phyloP scores from a whole-genome alignment of 768 basidiomycete genomes.

The Polyporus arcularius region DNA sequence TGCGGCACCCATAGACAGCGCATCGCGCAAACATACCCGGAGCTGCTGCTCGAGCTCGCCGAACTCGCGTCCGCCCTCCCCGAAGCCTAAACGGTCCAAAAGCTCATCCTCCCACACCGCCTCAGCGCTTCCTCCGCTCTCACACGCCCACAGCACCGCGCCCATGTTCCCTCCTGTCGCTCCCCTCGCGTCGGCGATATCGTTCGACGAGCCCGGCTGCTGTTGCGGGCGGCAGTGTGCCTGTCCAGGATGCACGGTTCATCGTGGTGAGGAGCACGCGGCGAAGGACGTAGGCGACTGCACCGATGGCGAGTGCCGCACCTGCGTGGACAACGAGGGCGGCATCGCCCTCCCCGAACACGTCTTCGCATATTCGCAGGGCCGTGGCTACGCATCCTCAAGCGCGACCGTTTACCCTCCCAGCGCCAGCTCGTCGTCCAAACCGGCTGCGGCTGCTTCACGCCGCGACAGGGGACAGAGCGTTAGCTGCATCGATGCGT shows the following conservation, averaged over 20 bases:
- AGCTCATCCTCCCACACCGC: neutral
- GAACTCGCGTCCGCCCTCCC: constrained; percentile 6
- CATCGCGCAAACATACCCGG: constrained; percentile 12
- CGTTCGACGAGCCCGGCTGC: constrained; percentile 68
- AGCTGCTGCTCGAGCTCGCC: constrained; percentile 11
- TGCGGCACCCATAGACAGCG: neutral
- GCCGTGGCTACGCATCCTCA: neutral
- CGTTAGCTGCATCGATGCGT: constrained; percentile 53
- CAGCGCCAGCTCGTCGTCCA: neutral
- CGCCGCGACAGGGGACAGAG: constrained; percentile 4
- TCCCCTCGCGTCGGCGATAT: constrained; percentile 56
- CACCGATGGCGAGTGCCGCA: constrained; percentile 51
- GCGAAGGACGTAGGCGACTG: constrained; percentile 40
- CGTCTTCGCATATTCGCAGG: constrained; percentile 8
- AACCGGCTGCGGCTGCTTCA: neutral
- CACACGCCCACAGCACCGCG: constrained; percentile 9
- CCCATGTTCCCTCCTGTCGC: constrained; percentile 61
- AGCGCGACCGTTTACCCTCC: neutral
- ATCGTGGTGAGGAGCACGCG: constrained; percentile 56
- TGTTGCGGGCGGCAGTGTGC: constrained; percentile 69
- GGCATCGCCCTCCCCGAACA: constrained; percentile 41
- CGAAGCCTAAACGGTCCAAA: constrained; percentile 17
- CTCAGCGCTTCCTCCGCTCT: constrained; percentile 10
- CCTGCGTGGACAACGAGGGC: constrained; percentile 57
- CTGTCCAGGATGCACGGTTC: constrained; percentile 74